phyloP scores from a whole-genome alignment of 108 stramenopile genomes.

The Schizochytrium sp. region DNA sequence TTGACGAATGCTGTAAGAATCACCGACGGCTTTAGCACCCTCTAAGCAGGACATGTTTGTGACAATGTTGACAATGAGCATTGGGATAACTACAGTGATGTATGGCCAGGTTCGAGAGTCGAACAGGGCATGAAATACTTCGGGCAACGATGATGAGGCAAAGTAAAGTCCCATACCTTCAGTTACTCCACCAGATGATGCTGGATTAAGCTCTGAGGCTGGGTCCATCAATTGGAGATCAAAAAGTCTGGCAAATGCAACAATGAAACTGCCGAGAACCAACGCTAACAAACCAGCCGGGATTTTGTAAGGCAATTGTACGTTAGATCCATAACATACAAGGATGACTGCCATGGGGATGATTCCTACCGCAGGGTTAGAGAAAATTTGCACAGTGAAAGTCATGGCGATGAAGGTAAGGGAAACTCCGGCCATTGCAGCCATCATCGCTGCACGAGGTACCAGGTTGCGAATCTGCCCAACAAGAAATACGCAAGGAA shows the following conservation, averaged over 20 bases:
- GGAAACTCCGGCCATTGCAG: slow-evolving; percentile 55
- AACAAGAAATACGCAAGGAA: slow-evolving; percentile 40
- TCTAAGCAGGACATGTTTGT: slow-evolving; percentile 44
- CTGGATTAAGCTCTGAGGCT: background rate
- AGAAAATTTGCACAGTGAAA: slow-evolving; percentile 53
- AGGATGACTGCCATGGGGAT: slow-evolving; percentile 49
- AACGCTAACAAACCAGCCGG: slow-evolving; percentile 39
- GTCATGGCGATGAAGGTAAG: slow-evolving; percentile 55
- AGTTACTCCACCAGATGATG: background rate
- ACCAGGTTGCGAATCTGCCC: slow-evolving; percentile 51
- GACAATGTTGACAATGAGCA: slow-evolving; percentile 42
- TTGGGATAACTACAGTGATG: slow-evolving; percentile 54
- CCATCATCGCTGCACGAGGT: slow-evolving; percentile 56
- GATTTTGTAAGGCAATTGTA: slow-evolving; percentile 33
- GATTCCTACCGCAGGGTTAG: slow-evolving; percentile 47
- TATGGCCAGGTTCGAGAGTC: slow-evolving; percentile 47
- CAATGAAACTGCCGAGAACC: slow-evolving; percentile 2
- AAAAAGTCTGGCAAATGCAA: background rate
- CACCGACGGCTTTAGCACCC: slow-evolving; percentile 48
- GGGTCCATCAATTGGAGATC: slow-evolving; percentile 54
- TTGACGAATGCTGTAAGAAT: slow-evolving; percentile 64
- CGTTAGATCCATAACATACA: slow-evolving; percentile 47
- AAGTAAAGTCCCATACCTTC: slow-evolving; percentile 19
- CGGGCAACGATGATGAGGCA: background rate
- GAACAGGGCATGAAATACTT: slow-evolving; percentile 4